phyloP scores from a whole-genome alignment of 1,139 yeast species.

The Geotrichum candidum region DNA sequence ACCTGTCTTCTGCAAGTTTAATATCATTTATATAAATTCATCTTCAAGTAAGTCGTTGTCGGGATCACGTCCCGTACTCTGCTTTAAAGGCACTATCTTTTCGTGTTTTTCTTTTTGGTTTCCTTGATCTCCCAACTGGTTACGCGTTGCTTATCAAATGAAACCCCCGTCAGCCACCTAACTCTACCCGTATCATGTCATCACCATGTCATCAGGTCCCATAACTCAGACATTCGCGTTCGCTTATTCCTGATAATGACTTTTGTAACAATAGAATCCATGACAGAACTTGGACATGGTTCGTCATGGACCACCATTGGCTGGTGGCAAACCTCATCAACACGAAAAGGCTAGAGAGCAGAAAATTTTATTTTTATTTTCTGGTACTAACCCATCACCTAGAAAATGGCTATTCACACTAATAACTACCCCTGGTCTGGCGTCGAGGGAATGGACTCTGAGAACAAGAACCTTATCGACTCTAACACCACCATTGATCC shows the following conservation, averaged over 20 bases:
- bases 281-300: not conserved
- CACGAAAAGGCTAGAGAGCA: not conserved
- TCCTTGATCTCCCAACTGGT: not conserved
- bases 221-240: not conserved
- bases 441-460: slow-evolving; percentile 15
- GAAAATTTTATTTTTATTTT: not conserved
- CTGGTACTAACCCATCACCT: not conserved
- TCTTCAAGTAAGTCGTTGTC: not conserved
- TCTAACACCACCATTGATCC: slow-evolving; percentile 15
- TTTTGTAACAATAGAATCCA: not conserved
- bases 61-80: not conserved
- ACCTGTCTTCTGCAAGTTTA: not conserved
- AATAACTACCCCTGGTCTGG: slow-evolving; percentile 14
- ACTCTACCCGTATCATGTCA: not conserved
- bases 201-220: not conserved
- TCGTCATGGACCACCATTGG: not conserved
- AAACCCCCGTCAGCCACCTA: not conserved
- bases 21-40: not conserved
- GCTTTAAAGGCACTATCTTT: not conserved
- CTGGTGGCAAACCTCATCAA: not conserved
- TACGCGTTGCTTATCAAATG: not conserved
- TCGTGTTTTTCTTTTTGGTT: not conserved
- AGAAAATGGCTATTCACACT: slow-evolving; percentile 11
- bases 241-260: not conserved
- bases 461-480: slow-evolving; percentile 10